Conservation (phyloP, 352 stramenopile species). For the Globisporangium perplexum region DNA sequence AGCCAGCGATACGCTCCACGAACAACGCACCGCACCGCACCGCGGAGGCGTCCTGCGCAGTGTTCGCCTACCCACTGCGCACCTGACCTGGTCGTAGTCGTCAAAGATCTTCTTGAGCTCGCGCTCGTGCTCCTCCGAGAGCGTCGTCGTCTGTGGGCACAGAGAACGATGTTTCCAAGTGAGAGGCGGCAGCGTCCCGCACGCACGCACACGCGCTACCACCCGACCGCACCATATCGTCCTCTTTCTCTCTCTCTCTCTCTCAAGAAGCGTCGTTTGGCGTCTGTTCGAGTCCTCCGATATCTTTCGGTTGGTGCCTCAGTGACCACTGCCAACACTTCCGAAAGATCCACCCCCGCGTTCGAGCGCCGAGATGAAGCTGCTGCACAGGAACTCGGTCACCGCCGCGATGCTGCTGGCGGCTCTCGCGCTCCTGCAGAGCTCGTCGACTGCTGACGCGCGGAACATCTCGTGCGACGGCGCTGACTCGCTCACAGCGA, state of each 20-base stretch:
- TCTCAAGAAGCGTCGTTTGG: background rate
- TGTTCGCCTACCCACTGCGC: too few species aligned
- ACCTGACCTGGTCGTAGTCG: conserved; percentile 73
- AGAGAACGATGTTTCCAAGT: too few species aligned
- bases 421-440: background rate
- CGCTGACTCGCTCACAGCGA: conserved; percentile 1
- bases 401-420: background rate
- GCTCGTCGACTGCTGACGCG: background rate
- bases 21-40: too few species aligned
- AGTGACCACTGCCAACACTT: too few species aligned
- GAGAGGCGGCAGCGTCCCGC: too few species aligned
- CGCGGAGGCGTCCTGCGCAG: too few species aligned
- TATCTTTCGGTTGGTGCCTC: background rate
- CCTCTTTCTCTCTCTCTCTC: background rate
- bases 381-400: background rate
- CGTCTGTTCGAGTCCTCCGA: background rate
- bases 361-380: background rate
- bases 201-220: too few species aligned
- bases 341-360: background rate
- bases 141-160: conserved; percentile 24
- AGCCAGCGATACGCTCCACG: too few species aligned
- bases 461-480: conserved; percentile 37
- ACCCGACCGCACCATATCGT: background rate
- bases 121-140: conserved; percentile 61
- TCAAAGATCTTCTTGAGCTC: conserved; percentile 77